A percentile compares a stretch with the other conserved stretches of the same genome.
Conservation (phyloP, 805 yeast genomes). For the Brettanomyces naardenensis region DNA sequence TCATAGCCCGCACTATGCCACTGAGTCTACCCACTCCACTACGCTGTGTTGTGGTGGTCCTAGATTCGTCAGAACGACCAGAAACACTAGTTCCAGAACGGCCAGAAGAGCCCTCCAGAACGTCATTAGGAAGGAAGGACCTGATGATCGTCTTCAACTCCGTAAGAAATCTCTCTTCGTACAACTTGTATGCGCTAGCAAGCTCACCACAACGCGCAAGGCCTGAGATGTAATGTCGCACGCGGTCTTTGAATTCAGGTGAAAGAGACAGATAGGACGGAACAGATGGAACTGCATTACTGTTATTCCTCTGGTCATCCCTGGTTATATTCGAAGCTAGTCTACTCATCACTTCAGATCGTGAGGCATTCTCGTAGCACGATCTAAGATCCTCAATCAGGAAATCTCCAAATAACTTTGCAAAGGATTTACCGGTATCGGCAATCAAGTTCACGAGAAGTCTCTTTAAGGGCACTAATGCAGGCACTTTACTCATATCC, state of each 20-base stretch:
- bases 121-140: slow-evolving; percentile 48
- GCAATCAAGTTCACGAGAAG: slow-evolving; percentile 46
- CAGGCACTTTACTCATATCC: slow-evolving; percentile 40
- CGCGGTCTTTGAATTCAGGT: slow-evolving; percentile 30
- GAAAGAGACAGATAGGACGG: slow-evolving; percentile 25
- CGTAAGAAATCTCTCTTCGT: slow-evolving; percentile 58
- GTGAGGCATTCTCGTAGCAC: slow-evolving; percentile 43
- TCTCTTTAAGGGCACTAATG: slow-evolving; percentile 41
- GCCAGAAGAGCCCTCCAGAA: slow-evolving; percentile 11
- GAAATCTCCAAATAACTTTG: slow-evolving; percentile 44
- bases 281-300: slow-evolving; percentile 19
- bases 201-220: slow-evolving; percentile 56
- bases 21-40: slow-evolving; percentile 23
- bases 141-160: slow-evolving; percentile 73
- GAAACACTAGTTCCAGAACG: slow-evolving; percentile 13
- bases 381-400: slow-evolving; percentile 54
- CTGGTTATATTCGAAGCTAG: slow-evolving; percentile 21
- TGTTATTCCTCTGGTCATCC: slow-evolving; percentile 1
- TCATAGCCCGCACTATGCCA: slow-evolving; percentile 51
- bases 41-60: slow-evolving; percentile 17
- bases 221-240: slow-evolving; percentile 44
- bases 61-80: slow-evolving; percentile 21
- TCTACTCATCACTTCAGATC: slow-evolving; percentile 43
- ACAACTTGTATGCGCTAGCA: slow-evolving; percentile 50
- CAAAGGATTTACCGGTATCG: slow-evolving; percentile 66